Evolutionary conservation across 345 rosid species (phyloP).

Genomic region (Acer campestre): DNA sequence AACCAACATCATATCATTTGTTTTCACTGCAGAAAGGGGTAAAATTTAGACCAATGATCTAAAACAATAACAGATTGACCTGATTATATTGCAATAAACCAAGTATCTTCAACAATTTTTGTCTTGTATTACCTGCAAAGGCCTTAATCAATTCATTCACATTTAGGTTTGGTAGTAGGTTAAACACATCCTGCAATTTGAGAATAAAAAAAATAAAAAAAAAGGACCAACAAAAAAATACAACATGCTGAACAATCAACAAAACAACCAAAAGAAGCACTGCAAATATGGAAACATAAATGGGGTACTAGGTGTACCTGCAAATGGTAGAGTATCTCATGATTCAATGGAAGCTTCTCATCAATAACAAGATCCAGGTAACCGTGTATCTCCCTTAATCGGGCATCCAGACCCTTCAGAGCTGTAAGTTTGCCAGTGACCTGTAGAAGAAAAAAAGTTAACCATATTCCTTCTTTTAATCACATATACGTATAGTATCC

Average conservation of each 20-base stretch:
- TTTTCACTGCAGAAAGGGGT: slow-evolving; percentile 51
- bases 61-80: not conserved
- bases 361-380: slow-evolving; percentile 69
- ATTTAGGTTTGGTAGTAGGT: slow-evolving; percentile 82
- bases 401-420: slow-evolving; percentile 64
- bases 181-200: slow-evolving; percentile 75
- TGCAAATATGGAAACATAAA: not conserved
- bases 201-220: too few species aligned
- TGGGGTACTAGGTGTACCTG: slow-evolving; percentile 40
- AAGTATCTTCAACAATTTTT: not conserved
- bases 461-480: not conserved
- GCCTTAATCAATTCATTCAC: slow-evolving; percentile 64
- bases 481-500: not conserved
- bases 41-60: slow-evolving; percentile 3
- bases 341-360: slow-evolving; percentile 63
- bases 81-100: not conserved
- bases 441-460: slow-evolving; percentile 26
- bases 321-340: slow-evolving; percentile 66
- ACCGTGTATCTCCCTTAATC: slow-evolving; percentile 51
- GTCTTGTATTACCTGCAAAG: slow-evolving; percentile 64
- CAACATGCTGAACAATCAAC: not conserved
- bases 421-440: slow-evolving; percentile 69
- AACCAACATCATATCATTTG: slow-evolving; percentile 82
- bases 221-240: too few species aligned
- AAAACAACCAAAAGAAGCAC: too few species aligned